Percentiles rank a stretch among this genome's conserved stretches.
phyloP scores from a whole-genome alignment of 169 alveolate species.

The Perkinsus chesapeaki region DNA sequence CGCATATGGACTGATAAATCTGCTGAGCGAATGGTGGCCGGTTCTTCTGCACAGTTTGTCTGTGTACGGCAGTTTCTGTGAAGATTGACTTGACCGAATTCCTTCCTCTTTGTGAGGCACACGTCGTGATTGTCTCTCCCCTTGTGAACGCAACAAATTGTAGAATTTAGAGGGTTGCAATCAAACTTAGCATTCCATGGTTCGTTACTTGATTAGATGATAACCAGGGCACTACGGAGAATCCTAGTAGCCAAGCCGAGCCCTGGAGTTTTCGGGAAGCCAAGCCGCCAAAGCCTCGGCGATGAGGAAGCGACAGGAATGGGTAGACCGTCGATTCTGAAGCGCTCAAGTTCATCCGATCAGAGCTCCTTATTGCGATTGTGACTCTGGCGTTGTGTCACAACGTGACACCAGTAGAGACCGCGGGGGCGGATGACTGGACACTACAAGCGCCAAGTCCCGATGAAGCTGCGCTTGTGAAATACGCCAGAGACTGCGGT shows the following conservation, averaged over 20 bases:
- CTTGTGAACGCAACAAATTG: neutral
- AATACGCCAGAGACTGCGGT: conserved; percentile 82
- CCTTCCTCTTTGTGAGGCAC: too few relatives aligned
- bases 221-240: neutral
- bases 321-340: neutral
- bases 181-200: neutral
- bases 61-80: too few relatives aligned
- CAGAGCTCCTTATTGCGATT: conserved; percentile 56
- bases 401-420: conserved; percentile 77
- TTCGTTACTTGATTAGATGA: neutral
- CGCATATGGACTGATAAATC: too few relatives aligned
- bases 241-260: neutral
- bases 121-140: too few relatives aligned
- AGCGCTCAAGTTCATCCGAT: conserved; percentile 18
- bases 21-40: too few relatives aligned
- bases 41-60: too few relatives aligned
- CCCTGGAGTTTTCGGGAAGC: neutral
- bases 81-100: too few relatives aligned
- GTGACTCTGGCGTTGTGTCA: conserved; percentile 78
- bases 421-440: conserved; percentile 11
- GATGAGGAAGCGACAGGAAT: neutral
- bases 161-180: too few relatives aligned
- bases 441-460: conserved; percentile 92
- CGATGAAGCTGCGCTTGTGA: conserved; percentile 96
- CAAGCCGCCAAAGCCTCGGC: neutral